A percentile compares a stretch with the other conserved stretches of the same genome.
Evolutionary conservation across 192 early-diverging fungal species (phyloP).

Genomic region (Allomyces macrogynus): DNA sequence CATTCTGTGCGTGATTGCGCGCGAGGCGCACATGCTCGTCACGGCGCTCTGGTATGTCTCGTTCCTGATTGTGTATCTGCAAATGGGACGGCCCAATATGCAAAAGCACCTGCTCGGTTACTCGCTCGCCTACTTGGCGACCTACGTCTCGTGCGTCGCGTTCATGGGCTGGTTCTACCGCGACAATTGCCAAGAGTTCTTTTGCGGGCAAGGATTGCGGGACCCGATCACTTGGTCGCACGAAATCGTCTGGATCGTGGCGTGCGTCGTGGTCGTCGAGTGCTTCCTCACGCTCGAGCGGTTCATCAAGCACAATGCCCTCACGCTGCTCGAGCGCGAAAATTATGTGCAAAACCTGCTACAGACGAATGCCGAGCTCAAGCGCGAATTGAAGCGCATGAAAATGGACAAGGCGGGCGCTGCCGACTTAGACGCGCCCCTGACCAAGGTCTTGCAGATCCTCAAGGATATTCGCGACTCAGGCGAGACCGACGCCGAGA

Average conservation of each 20-base stretch:
- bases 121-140: constrained; percentile 4
- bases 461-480: constrained; percentile 14
- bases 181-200: constrained; percentile 6
- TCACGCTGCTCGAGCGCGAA: constrained; percentile 16
- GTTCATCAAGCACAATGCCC: constrained; percentile 20
- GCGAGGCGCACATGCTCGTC: constrained; percentile 16
- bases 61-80: constrained; percentile 18
- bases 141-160: constrained; percentile 6
- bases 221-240: constrained; percentile 5
- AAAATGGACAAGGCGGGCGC: constrained; percentile 7
- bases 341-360: constrained; percentile 12
- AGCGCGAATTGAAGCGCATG: constrained; percentile 11
- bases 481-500: constrained; percentile 6
- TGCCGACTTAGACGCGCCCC: constrained; percentile 18
- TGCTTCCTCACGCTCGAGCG: constrained; percentile 14
- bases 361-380: constrained; percentile 14
- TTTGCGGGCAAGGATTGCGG: constrained; percentile 10
- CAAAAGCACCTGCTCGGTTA: constrained; percentile 11
- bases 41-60: constrained; percentile 20
- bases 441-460: constrained; percentile 15
- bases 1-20: constrained; percentile 14
- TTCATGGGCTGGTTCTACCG: constrained; percentile 12
- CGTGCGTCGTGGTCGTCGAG: constrained; percentile 6
- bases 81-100: constrained; percentile 14
- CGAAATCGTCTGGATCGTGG: constrained; percentile 10